Percentiles rank a stretch among this genome's conserved stretches.
Conservation (phyloP, 202 grass and related monocot genomes). For the Miscanthus sacchariflorus region DNA sequence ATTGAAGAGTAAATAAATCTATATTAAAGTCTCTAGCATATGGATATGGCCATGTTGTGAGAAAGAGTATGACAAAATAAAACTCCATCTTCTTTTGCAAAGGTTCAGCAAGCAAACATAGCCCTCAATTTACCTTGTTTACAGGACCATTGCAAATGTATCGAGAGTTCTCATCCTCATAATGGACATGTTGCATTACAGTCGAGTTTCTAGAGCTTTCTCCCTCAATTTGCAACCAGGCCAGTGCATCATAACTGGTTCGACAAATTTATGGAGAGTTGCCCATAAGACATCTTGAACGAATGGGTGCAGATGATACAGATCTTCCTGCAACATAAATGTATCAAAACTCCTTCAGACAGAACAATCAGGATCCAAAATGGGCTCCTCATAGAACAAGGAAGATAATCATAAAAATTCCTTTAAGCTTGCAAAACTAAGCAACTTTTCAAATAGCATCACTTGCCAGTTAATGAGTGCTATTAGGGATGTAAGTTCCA, state of each 20-base stretch:
- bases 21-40: background rate
- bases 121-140: conserved; percentile 78
- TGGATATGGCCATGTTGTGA: background rate
- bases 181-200: conserved; percentile 96
- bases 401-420: conserved; percentile 4
- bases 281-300: conserved; percentile 95
- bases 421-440: background rate
- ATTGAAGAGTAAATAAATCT: background rate
- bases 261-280: conserved; percentile 90
- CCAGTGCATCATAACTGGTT: conserved; percentile 85
- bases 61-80: conserved; percentile 26
- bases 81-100: background rate
- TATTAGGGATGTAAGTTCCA: background rate
- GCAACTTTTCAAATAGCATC: conserved; percentile 20
- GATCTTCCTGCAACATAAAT: conserved; percentile 79
- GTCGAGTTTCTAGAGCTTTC: conserved; percentile 65
- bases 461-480: background rate
- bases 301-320: conserved; percentile 87
- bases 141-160: conserved; percentile 97
- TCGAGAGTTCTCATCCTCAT: conserved; percentile 95
- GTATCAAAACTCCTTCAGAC: conserved; percentile 33
- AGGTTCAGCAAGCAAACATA: conserved; percentile 25
- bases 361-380: conserved; percentile 24
- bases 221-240: conserved; percentile 86
- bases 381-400: background rate